phyloP scores from a whole-genome alignment of 2,329 filamentous ascomycete species.

The Aspergillus amoenus region DNA sequence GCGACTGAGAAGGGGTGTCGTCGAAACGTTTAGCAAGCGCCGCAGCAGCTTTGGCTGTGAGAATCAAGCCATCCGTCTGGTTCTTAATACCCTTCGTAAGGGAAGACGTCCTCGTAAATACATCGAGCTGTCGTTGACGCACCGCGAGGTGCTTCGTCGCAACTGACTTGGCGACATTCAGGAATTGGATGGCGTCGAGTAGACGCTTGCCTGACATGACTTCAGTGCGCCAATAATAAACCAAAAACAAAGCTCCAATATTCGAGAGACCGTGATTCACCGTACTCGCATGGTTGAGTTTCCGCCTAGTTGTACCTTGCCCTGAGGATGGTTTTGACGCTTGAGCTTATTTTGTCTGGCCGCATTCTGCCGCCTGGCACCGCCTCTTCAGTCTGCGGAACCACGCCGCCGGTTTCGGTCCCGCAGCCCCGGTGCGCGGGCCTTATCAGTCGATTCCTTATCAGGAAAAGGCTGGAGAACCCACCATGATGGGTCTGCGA shows the following conservation, averaged over 20 bases:
- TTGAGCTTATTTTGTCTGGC: not conserved
- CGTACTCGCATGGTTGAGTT: slow-evolving; percentile 19
- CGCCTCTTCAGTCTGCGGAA: not conserved
- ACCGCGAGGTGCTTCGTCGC: slow-evolving; percentile 62
- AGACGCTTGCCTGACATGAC: slow-evolving; percentile 60
- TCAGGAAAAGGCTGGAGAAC: not conserved
- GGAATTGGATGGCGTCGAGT: slow-evolving; percentile 69
- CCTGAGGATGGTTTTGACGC: not conserved
- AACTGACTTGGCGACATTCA: slow-evolving; percentile 68
- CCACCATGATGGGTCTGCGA: too few relatives aligned
- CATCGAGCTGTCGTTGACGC: slow-evolving; percentile 61
- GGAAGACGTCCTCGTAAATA: slow-evolving; percentile 64
- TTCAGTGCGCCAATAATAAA: not conserved
- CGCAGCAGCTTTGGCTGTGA: slow-evolving; percentile 61
- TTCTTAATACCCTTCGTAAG: slow-evolving; percentile 62
- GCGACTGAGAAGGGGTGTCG: slow-evolving; percentile 37
- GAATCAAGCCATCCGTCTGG: slow-evolving; percentile 61
- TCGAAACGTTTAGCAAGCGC: slow-evolving; percentile 59
- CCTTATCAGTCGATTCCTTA: slow-evolving; percentile 1
- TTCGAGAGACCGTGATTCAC: not conserved
- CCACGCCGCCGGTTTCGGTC: not conserved
- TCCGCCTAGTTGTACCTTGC: not conserved
- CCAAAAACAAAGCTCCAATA: not conserved
- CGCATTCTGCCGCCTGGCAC: slow-evolving; percentile 1
- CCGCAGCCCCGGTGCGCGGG: not conserved